phyloP scores from a whole-genome alignment of 345 rosid genomes.

The Lepidium africanum region DNA sequence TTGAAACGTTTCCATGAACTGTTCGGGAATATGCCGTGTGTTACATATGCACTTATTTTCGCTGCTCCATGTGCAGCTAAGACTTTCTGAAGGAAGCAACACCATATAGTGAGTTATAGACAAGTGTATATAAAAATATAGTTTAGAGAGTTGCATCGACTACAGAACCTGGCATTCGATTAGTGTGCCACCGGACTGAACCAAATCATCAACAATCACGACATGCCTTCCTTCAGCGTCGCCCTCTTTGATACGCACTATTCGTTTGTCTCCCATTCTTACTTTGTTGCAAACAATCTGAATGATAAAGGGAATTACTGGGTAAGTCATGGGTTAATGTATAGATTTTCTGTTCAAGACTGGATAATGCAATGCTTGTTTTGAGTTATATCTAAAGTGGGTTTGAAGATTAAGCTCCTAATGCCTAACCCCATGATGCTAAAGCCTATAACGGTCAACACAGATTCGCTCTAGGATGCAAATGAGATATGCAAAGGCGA shows the following conservation, averaged over 20 bases:
- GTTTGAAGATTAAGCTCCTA: background rate
- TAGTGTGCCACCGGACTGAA: constrained; percentile 95
- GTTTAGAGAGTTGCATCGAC: background rate
- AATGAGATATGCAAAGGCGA: background rate
- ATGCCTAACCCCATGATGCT: background rate
- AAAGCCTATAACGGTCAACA: background rate
- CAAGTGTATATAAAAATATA: background rate
- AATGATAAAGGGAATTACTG: background rate
- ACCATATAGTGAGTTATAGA: background rate
- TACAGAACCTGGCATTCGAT: constrained; percentile 86
- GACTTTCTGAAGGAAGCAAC: constrained; percentile 48
- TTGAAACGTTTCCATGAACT: constrained; percentile 84
- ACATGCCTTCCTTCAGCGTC: constrained; percentile 80
- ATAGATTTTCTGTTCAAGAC: background rate
- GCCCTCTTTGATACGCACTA: constrained; percentile 92
- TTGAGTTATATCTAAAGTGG: background rate
- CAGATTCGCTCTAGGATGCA: background rate
- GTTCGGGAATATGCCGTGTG: constrained; percentile 94
- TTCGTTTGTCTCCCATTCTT: constrained; percentile 75
- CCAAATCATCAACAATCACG: constrained; percentile 94
- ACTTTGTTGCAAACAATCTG: constrained; percentile 96
- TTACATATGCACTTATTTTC: constrained; percentile 85
- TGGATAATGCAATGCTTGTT: background rate
- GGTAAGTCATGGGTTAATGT: background rate
- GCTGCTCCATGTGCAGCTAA: constrained; percentile 93